A percentile compares a stretch with the other conserved stretches of the same genome.
phyloP scores from a whole-genome alignment of 805 yeast species.

The Hanseniaspora valbyensis region DNA sequence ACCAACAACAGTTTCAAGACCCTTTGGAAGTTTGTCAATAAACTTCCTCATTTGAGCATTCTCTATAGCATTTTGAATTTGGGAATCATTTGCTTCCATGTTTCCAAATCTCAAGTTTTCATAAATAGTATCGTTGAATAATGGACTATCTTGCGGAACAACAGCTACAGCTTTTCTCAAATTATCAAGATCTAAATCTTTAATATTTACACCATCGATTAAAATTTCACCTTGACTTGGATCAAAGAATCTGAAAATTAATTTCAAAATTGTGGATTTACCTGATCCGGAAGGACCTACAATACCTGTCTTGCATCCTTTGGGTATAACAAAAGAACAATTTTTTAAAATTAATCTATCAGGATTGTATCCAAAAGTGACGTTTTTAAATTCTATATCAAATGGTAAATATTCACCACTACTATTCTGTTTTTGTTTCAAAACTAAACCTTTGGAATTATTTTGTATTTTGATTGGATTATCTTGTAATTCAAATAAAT shows the following conservation, averaged over 20 bases:
- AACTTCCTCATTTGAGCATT: conserved; percentile 60
- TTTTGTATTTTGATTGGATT: conserved; percentile 59
- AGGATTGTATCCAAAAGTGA: conserved; percentile 82
- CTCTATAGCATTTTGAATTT: conserved; percentile 51
- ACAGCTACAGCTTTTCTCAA: conserved; percentile 71
- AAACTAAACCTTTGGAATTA: conserved; percentile 48
- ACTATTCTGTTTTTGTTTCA: conserved; percentile 27
- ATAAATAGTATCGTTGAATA: conserved; percentile 79
- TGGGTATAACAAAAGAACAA: conserved; percentile 75
- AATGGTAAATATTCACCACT: conserved; percentile 37
- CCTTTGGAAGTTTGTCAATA: conserved; percentile 66
- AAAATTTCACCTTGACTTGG: conserved; percentile 63
- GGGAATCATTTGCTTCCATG: conserved; percentile 58
- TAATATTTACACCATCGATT: conserved; percentile 82
- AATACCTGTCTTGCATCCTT: conserved; percentile 82
- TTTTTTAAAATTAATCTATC: conserved; percentile 75
- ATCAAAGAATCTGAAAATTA: conserved; percentile 85
- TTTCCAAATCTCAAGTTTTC: conserved; percentile 85
- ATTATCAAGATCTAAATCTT: conserved; percentile 61
- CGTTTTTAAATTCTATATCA: conserved; percentile 80
- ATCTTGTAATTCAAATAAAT: conserved; percentile 73
- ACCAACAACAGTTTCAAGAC: conserved; percentile 78
- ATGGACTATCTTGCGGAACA: conserved; percentile 95
- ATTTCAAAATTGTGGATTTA: conserved; percentile 74
- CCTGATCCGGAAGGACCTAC: conserved; percentile 98